A percentile compares a stretch with the other conserved stretches of the same genome.
These are phyloP conservation scores for Prunella vulgaris DNA, from an alignment of 257 asterid genomes.

Conservation along the genomic window DNA sequence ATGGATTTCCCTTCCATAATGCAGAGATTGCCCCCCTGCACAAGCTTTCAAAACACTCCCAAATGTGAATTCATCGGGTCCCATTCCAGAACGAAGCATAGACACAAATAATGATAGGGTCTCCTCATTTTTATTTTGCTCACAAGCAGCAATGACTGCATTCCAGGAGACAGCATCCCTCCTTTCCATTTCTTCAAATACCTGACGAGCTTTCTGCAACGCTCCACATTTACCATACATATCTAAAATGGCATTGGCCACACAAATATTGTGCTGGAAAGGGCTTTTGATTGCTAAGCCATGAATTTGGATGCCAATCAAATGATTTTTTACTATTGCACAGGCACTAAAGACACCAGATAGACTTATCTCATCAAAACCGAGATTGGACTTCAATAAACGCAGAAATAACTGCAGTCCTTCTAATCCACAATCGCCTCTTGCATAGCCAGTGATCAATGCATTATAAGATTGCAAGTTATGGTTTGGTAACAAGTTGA, in stretches of 20 bases:
- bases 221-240: slow-evolving; percentile 89
- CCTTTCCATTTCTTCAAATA: slow-evolving; percentile 60
- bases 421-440: slow-evolving; percentile 58
- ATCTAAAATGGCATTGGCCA: slow-evolving; percentile 72
- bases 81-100: slow-evolving; percentile 72
- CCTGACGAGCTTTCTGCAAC: slow-evolving; percentile 47
- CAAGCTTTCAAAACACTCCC: slow-evolving; percentile 91
- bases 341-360: slow-evolving; percentile 78
- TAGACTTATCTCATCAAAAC: slow-evolving; percentile 70
- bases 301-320: slow-evolving; percentile 66
- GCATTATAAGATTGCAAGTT: slow-evolving; percentile 81
- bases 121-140: slow-evolving; percentile 61
- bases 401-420: slow-evolving; percentile 52
- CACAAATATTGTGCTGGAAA: slow-evolving; percentile 48
- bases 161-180: slow-evolving; percentile 92
- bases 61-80: slow-evolving; percentile 80
- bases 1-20: slow-evolving; percentile 68
- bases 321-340: slow-evolving; percentile 49
- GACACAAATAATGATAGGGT: slow-evolving; percentile 38
- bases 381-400: slow-evolving; percentile 52
- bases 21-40: slow-evolving; percentile 58
- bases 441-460: slow-evolving; percentile 62
- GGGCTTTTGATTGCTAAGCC: slow-evolving; percentile 65
- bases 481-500: slow-evolving; percentile 46
- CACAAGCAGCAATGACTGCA: slow-evolving; percentile 77